These are phyloP conservation scores for Umbelopsis vinacea DNA, from an alignment of 192 early-diverging fungal species.

Conservation along the genomic window DNA sequence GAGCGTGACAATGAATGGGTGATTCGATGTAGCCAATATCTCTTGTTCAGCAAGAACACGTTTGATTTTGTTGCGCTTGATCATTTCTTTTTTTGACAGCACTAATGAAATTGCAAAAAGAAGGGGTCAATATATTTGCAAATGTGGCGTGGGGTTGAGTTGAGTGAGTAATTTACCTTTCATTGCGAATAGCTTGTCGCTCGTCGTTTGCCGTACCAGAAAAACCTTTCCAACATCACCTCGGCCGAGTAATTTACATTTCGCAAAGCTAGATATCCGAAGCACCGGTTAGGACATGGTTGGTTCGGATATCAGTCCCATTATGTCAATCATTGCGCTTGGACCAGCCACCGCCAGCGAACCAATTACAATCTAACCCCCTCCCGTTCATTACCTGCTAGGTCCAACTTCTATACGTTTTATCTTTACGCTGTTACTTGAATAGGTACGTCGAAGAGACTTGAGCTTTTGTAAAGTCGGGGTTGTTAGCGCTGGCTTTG, in stretches of 20 bases:
- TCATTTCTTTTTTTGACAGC: conserved; percentile 92
- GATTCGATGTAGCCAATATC: conserved; percentile 75
- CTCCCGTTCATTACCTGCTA: conserved; percentile 43
- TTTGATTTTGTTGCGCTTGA: conserved; percentile 97
- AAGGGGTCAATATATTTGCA: neutral
- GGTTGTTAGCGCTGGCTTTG: neutral
- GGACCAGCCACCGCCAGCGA: neutral
- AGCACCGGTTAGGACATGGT: neutral
- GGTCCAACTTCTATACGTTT: conserved; percentile 83
- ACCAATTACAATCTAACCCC: neutral
- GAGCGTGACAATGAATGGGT: conserved; percentile 86
- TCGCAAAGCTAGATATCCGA: conserved; percentile 63
- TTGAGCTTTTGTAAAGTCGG: conserved; percentile 16
- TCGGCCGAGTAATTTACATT: conserved; percentile 90
- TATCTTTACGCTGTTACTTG: conserved; percentile 81
- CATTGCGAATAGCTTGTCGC: conserved; percentile 89
- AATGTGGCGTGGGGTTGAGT: neutral
- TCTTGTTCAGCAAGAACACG: conserved; percentile 94
- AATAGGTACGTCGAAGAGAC: conserved; percentile 74
- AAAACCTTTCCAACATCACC: conserved; percentile 98
- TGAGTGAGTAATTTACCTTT: conserved; percentile 64
- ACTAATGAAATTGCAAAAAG: conserved; percentile 36
- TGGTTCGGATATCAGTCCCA: neutral
- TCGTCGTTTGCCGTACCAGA: conserved; percentile 85
- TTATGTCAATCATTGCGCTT: neutral